Conservation (phyloP, 768 basidiomycete genomes). For the Boletus vermiculosoides region DNA sequence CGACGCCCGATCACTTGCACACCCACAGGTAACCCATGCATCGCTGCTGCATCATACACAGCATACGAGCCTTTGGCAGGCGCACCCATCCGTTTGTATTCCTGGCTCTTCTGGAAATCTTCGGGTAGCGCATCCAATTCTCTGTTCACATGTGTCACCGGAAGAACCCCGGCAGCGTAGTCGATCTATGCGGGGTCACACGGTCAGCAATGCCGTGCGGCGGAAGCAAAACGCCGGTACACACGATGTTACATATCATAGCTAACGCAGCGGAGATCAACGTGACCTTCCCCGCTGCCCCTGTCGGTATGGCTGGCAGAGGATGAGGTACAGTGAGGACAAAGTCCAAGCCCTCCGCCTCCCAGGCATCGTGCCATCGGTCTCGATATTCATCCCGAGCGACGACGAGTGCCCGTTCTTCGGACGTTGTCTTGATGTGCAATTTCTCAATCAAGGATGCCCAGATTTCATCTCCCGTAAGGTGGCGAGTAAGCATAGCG, state of each 20-base stretch:
- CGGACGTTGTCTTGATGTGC: conserved; percentile 28
- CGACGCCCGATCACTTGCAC: conserved; percentile 62
- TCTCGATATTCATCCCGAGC: conserved; percentile 25
- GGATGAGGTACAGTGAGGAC: conserved; percentile 40
- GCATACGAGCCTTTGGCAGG: conserved; percentile 47
- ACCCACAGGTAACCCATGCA: conserved; percentile 68
- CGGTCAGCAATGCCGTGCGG: neutral
- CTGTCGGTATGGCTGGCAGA: conserved; percentile 38
- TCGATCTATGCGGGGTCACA: conserved; percentile 41
- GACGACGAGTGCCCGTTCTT: conserved; percentile 31
- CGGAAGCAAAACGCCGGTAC: conserved; percentile 13
- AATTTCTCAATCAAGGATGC: conserved; percentile 36
- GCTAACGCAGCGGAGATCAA: conserved; percentile 33
- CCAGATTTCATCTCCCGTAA: conserved; percentile 25
- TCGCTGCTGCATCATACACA: conserved; percentile 57
- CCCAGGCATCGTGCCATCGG: conserved; percentile 40
- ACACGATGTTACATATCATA: conserved; percentile 46
- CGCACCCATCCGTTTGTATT: conserved; percentile 37
- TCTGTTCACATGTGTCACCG: conserved; percentile 53
- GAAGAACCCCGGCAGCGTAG: conserved; percentile 57
- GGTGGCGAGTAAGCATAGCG: conserved; percentile 37
- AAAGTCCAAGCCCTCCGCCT: conserved; percentile 40
- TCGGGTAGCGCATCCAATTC: conserved; percentile 39
- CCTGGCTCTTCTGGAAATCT: conserved; percentile 26
- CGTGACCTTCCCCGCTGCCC: conserved; percentile 34